Evolutionary conservation across 441 rosid genomes (phyloP).

Genomic region (Manihot esculenta): DNA sequence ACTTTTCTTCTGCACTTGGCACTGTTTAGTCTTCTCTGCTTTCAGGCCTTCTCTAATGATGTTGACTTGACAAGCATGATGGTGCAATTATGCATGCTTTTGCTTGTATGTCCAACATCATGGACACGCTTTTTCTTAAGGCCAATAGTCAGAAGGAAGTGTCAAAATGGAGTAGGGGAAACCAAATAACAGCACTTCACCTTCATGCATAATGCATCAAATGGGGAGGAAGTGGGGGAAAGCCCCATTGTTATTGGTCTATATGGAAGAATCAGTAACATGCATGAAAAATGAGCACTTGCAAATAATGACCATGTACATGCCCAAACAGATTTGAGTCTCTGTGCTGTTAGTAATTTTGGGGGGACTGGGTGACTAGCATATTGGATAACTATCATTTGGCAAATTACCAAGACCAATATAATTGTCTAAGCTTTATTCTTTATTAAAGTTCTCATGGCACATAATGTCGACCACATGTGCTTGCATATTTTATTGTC

Average conservation of each 20-base stretch:
- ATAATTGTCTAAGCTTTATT: background rate
- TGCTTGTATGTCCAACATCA: background rate
- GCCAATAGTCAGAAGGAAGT: background rate
- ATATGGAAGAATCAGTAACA: background rate
- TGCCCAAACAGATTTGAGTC: no score
- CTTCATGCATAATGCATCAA: no score
- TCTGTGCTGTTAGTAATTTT: no score
- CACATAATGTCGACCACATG: background rate
- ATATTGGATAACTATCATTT: background rate
- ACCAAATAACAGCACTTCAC: no score
- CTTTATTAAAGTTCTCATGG: background rate
- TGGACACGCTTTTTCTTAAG: background rate
- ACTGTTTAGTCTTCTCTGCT: background rate
- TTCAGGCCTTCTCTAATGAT: background rate
- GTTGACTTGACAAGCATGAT: background rate
- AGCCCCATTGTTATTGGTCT: background rate
- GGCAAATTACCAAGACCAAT: no score
- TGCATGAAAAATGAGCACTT: no score
- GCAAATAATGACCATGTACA: no score
- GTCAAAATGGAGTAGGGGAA: no score
- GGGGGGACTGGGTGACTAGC: background rate
- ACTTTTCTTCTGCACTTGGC: background rate
- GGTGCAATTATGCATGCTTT: background rate
- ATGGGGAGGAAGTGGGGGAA: background rate
- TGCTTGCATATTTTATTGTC: background rate